Percentiles rank a stretch among this genome's conserved stretches.
Conservation (phyloP, 2,329 filamentous ascomycete species). For the Ascomycota sp. region DNA sequence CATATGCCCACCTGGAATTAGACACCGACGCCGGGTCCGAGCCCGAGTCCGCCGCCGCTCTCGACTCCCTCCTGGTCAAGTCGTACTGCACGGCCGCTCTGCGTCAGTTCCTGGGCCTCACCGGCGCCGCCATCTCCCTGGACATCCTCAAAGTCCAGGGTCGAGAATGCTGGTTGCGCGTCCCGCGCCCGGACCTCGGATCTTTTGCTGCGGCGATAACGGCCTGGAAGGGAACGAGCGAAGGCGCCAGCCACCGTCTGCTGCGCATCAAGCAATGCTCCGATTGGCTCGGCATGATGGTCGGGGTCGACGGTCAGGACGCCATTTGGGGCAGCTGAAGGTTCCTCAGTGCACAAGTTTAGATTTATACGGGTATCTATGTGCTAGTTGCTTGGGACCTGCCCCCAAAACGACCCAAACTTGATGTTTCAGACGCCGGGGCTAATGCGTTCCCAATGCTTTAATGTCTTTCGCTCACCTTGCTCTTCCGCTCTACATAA, state of each 20-base stretch:
- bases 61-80: conserved; percentile 41
- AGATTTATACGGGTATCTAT: conserved; percentile 5
- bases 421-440: conserved; percentile 2
- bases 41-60: conserved; percentile 4
- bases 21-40: conserved; percentile 8
- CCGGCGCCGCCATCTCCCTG: conserved; percentile 41
- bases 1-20: conserved; percentile 34
- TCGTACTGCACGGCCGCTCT: conserved; percentile 41
- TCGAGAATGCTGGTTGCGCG: conserved; percentile 37
- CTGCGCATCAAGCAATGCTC: conserved; percentile 34
- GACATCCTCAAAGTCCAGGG: conserved; percentile 44
- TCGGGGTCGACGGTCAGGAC: conserved; percentile 23
- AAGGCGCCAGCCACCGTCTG: conserved; percentile 21
- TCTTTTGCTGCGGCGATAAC: conserved; percentile 41
- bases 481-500: conserved; percentile 31
- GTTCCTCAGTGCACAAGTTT: conserved; percentile 2
- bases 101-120: conserved; percentile 45
- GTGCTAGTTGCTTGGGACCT: conserved; percentile 1
- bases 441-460: conserved; percentile 4
- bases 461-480: not conserved
- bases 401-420: conserved; percentile 1
- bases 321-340: conserved; percentile 23
- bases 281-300: conserved; percentile 39
- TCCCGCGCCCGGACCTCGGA: conserved; percentile 36
- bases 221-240: conserved; percentile 32